Base-by-base conservation (phyloP, 768 basidiomycete species). In the Boletus sensibilis region DNA sequence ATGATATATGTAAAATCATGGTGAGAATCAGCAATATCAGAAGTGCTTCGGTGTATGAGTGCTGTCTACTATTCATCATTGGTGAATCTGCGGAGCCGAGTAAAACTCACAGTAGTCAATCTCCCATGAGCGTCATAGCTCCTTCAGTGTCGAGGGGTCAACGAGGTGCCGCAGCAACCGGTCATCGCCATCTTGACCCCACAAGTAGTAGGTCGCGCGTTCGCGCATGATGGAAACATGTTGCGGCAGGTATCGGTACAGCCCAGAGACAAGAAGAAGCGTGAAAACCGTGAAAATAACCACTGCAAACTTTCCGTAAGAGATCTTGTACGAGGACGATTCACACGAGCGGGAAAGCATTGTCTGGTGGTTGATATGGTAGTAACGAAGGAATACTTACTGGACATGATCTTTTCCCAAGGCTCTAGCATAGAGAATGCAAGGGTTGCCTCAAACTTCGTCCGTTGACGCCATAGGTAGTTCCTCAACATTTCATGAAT, bases 361-460 rank as follows among this genome's bases (percentile, higher is more conserved):
- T 5, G 14, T 18, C 39, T 23, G 31, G n/a, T 20, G 40, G 34
- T 37, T 16, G 27, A 33, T 37, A 18, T 38, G 45, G 18, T 13
- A 23, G 23, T 4, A 10, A 55, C 10, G 14, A 47, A 47, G 35
- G 18, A 37, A 77, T 12, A 59, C 86, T 62, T 62, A 87, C 87
- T 63, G 57, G 83, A 75, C 47, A 87, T 60, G 27, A 80, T 45
- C 64, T 85, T 85, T 74, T 89, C 87, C 87, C 87, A 88, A 53
- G 82, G 79, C 68, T 89, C 86, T 55, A 87, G 75, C 75, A 88
- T 80, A 18, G 78, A 75, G 41, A 87, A 71, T 5, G 77, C 87
- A 51, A 84, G 79, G 0, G 84, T 86, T 12, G 79, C 74, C 68
- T 87, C 86, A 41, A 72, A 69, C 58, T 70, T 73, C 52, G 52